Conservation (phyloP, 2,329 filamentous ascomycete genomes). For the Pseudogymnoascus sp. region DNA sequence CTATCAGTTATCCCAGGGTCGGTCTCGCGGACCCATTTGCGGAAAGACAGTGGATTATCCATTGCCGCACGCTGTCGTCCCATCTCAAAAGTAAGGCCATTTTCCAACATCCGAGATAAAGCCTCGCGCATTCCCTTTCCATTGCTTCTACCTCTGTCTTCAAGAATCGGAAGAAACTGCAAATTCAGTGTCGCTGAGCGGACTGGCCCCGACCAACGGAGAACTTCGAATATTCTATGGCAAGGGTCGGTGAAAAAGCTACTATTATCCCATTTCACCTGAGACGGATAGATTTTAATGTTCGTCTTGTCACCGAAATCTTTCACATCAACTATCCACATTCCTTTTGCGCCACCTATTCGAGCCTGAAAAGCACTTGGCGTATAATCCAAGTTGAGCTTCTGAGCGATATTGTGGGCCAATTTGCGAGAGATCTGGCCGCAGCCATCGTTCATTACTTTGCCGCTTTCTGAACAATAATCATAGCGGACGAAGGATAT, state of each 20-base stretch:
- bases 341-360: slow-evolving; percentile 65
- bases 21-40: slow-evolving; percentile 45
- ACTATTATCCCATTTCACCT: slow-evolving; percentile 58
- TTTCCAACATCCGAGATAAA: slow-evolving; percentile 43
- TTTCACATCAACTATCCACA: slow-evolving; percentile 59
- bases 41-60: slow-evolving; percentile 41
- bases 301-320: slow-evolving; percentile 44
- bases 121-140: slow-evolving; percentile 36
- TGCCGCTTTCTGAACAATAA: slow-evolving; percentile 33
- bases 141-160: slow-evolving; percentile 46
- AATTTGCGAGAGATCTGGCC: slow-evolving; percentile 56
- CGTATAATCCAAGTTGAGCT: slow-evolving; percentile 44
- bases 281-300: slow-evolving; percentile 61
- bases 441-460: slow-evolving; percentile 62
- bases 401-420: slow-evolving; percentile 43
- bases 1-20: slow-evolving; percentile 35
- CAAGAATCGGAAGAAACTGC: slow-evolving; percentile 62
- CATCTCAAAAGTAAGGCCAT: slow-evolving; percentile 46
- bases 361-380: slow-evolving; percentile 64
- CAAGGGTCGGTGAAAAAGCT: slow-evolving; percentile 30
- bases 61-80: slow-evolving; percentile 45
- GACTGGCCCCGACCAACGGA: slow-evolving; percentile 40
- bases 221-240: slow-evolving; percentile 60
- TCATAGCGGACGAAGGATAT: slow-evolving; percentile 36
- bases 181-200: slow-evolving; percentile 53